These are phyloP conservation scores for Sarocladiaceae sp. DNA, from an alignment of 2,329 filamentous ascomycete species.

Conservation along the genomic window DNA sequence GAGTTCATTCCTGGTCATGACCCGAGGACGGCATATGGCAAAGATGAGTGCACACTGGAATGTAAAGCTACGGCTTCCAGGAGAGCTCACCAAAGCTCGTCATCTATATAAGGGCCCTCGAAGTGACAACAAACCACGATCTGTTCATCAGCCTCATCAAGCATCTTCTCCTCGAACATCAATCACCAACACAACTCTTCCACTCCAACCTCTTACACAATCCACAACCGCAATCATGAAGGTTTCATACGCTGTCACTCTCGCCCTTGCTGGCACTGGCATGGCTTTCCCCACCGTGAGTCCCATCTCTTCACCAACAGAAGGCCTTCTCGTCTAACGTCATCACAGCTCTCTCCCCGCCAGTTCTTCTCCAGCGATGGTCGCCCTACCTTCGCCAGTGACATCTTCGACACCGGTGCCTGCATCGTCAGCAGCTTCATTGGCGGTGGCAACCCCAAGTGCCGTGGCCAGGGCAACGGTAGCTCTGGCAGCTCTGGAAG, in stretches of 20 bases:
- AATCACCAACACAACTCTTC: not conserved
- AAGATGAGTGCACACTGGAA: too few species aligned
- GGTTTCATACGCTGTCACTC: not conserved
- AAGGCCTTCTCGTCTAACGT: too few species aligned
- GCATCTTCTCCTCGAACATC: not conserved
- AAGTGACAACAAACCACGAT: not conserved
- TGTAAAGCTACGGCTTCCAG: too few species aligned
- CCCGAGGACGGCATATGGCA: not conserved
- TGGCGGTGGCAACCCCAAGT: not conserved
- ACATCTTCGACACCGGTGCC: constrained; percentile 7
- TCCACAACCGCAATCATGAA: not conserved
- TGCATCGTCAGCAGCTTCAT: constrained; percentile 9
- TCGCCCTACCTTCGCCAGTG: not conserved
- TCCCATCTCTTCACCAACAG: not conserved
- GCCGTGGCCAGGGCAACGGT: not conserved
- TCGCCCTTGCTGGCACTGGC: constrained; percentile 6
- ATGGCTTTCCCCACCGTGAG: not conserved
- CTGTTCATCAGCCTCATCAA: not conserved
- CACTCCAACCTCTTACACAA: not conserved
- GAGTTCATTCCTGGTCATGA: not conserved
- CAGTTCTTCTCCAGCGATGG: constrained; percentile 2
- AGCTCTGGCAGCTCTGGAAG: not conserved
- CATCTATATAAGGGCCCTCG: not conserved
- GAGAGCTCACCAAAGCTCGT: too few species aligned
- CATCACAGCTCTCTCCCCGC: constrained; percentile 1